A percentile compares a stretch with the other conserved stretches of the same genome.
phyloP scores from a whole-genome alignment of 305 asterid species.

The Fraxinus dipetala region DNA sequence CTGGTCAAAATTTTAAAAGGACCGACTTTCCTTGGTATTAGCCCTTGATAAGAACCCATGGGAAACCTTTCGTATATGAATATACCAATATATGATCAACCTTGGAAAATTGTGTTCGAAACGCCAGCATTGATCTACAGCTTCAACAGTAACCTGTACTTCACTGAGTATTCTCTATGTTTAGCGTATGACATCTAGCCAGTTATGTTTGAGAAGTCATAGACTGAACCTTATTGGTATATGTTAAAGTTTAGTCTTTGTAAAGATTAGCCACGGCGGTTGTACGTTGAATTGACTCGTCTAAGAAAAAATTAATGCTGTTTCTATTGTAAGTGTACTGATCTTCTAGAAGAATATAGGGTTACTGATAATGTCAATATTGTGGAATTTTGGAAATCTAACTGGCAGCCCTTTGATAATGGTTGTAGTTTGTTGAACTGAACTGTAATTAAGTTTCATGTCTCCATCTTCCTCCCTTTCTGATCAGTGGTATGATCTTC shows the following conservation, averaged over 20 bases:
- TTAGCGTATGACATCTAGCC: not conserved
- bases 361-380: not conserved
- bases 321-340: not conserved
- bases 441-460: not conserved
- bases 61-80: not conserved
- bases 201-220: not conserved
- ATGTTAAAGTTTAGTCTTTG: not conserved
- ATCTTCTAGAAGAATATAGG: not conserved
- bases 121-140: not conserved
- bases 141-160: not conserved
- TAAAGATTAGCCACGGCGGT: not conserved
- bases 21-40: not conserved
- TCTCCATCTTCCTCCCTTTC: not conserved
- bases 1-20: not conserved
- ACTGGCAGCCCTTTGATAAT: not conserved
- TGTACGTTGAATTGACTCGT: not conserved
- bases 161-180: not conserved
- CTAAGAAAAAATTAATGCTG: not conserved
- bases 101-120: not conserved
- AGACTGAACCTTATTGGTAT: not conserved
- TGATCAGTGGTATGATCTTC: not conserved
- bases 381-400: not conserved
- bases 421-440: not conserved
- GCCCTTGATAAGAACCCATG: not conserved
- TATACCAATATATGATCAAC: not conserved